A percentile compares a stretch with the other conserved stretches of the same genome.
These are phyloP conservation scores for Fusarium keratoplasticum DNA, from an alignment of 2,329 filamentous ascomycete species.

Conservation along the genomic window DNA sequence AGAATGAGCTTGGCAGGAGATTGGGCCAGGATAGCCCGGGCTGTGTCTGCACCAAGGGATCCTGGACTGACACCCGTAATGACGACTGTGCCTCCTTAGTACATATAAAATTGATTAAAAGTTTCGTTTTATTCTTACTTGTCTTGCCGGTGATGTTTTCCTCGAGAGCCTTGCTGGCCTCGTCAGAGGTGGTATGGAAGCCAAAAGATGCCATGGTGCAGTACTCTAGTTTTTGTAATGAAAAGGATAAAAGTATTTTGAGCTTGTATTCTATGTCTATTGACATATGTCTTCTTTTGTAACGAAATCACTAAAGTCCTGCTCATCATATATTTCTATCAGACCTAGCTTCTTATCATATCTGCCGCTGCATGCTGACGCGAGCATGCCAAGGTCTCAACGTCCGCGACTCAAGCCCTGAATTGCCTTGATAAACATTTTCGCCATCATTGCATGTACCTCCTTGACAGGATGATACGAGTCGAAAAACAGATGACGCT, in stretches of 20 bases:
- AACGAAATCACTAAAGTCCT: not conserved
- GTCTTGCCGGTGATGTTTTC: not conserved
- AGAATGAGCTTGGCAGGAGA: not conserved
- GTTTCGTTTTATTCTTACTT: not conserved
- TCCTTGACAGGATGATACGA: slow-evolving; percentile 26
- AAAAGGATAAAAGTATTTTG: not conserved
- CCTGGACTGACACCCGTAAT: not conserved
- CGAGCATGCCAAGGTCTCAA: not conserved
- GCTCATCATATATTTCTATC: too few relatives aligned
- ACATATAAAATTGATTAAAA: not conserved
- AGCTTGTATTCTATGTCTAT: not conserved
- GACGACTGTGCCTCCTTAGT: not conserved
- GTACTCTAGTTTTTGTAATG: not conserved
- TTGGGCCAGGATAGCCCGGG: not conserved
- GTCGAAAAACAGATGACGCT: slow-evolving; percentile 26
- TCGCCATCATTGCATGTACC: slow-evolving; percentile 17
- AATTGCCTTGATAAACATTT: slow-evolving; percentile 12
- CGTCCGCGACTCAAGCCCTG: not conserved
- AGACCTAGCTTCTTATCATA: too few relatives aligned
- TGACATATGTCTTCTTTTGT: not conserved
- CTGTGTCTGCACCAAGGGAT: not conserved
- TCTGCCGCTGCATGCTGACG: not conserved
- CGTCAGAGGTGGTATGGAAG: not conserved
- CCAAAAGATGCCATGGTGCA: not conserved
- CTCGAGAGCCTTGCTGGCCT: not conserved